phyloP scores from a whole-genome alignment of 1,139 yeast species.

The Yamadazyma trypodendri region DNA sequence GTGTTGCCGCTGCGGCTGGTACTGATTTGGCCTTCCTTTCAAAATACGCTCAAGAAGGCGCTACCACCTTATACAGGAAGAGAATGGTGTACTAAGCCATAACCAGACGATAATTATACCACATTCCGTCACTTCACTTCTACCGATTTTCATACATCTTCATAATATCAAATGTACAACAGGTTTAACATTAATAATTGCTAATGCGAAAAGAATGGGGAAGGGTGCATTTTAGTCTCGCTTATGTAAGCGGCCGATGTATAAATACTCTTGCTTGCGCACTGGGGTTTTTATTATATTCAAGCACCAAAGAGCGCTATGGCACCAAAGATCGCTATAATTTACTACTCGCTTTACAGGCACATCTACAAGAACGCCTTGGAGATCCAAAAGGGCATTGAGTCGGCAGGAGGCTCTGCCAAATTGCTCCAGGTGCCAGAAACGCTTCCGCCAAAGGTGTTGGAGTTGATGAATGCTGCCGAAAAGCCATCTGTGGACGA shows the following conservation, averaged over 20 bases:
- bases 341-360: conserved; percentile 64
- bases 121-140: too few species aligned
- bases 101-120: background rate
- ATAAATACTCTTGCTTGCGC: too few species aligned
- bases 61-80: conserved; percentile 21
- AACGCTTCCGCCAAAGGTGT: conserved; percentile 44
- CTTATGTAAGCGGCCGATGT: too few species aligned
- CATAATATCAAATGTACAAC: conserved; percentile 3
- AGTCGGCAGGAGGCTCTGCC: conserved; percentile 33
- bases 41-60: conserved; percentile 18
- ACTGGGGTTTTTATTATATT: too few species aligned
- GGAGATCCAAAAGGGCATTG: conserved; percentile 42
- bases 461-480: conserved; percentile 38
- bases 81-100: conserved; percentile 20
- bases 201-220: background rate
- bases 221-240: background rate
- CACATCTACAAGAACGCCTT: conserved; percentile 55
- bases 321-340: conserved; percentile 39
- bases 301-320: conserved; percentile 4
- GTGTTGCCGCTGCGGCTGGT: conserved; percentile 12
- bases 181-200: too few species aligned
- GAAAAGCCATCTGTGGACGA: conserved; percentile 27
- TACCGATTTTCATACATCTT: too few species aligned
- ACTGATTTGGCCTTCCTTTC: conserved; percentile 17
- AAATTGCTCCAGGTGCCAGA: conserved; percentile 49